phyloP scores from a whole-genome alignment of 192 early-diverging fungal genomes.

The Coemansia sp. region DNA sequence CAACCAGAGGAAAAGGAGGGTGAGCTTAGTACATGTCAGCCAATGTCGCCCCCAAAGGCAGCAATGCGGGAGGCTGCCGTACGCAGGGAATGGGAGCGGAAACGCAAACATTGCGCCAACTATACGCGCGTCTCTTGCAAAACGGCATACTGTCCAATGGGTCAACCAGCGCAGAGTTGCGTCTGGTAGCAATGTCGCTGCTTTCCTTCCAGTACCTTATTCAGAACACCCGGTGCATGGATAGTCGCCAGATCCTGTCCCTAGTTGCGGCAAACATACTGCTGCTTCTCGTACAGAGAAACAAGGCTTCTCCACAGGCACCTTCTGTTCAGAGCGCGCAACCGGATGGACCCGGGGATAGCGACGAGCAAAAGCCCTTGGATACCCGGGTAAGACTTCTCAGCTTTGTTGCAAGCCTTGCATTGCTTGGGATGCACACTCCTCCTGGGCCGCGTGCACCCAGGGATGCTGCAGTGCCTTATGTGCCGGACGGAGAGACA shows the following conservation, averaged over 20 bases:
- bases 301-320: too few species aligned
- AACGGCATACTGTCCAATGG: background rate
- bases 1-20: too few species aligned
- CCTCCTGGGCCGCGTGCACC: background rate
- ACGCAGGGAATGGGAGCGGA: too few species aligned
- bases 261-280: slow-evolving; percentile 4
- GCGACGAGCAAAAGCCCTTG: background rate
- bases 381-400: slow-evolving; percentile 13
- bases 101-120: background rate
- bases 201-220: slow-evolving; percentile 8
- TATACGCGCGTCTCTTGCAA: slow-evolving; percentile 11
- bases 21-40: slow-evolving; percentile 3
- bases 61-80: too few species aligned
- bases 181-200: background rate
- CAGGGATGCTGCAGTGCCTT: background rate
- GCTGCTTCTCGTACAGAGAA: slow-evolving; percentile 6
- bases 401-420: slow-evolving; percentile 13
- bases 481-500: background rate
- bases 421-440: slow-evolving; percentile 8
- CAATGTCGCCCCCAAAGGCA: background rate
- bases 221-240: background rate
- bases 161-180: background rate
- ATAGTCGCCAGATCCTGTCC: background rate
- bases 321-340: too few species aligned
- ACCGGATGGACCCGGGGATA: background rate